Conservation (phyloP, 805 yeast genomes). For the Barnettozyma pratensis region DNA sequence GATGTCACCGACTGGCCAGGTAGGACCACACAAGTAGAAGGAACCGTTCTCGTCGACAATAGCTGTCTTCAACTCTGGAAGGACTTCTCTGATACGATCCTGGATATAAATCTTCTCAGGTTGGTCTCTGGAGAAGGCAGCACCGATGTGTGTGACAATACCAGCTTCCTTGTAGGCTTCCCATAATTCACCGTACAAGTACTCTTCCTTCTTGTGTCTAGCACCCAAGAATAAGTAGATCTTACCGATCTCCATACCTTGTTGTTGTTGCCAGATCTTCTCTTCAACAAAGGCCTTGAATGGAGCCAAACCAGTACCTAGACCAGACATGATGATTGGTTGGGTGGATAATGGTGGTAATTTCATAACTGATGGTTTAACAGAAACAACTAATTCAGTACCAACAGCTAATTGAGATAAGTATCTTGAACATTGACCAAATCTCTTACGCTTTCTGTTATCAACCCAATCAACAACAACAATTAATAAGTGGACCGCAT, state of each 20-base stretch:
- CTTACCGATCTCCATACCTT: slow-evolving; percentile 86
- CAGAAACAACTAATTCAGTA: slow-evolving; percentile 84
- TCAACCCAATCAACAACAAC: slow-evolving; percentile 97
- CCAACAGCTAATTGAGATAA: slow-evolving; percentile 77
- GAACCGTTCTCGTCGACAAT: slow-evolving; percentile 76
- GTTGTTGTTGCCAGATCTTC: slow-evolving; percentile 86
- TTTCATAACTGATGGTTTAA: slow-evolving; percentile 96
- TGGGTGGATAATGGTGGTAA: slow-evolving; percentile 81
- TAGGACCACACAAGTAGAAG: slow-evolving; percentile 96
- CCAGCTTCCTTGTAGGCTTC: slow-evolving; percentile 95
- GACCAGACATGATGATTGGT: slow-evolving; percentile 94
- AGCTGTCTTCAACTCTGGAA: slow-evolving; percentile 71
- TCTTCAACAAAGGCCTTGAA: slow-evolving; percentile 97
- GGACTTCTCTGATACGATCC: slow-evolving; percentile 79
- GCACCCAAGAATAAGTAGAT: slow-evolving; percentile 87
- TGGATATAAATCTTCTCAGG: slow-evolving; percentile 92
- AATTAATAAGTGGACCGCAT: slow-evolving; percentile 83
- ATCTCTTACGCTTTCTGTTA: slow-evolving; percentile 76
- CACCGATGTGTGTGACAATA: slow-evolving; percentile 88
- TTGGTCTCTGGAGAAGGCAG: slow-evolving; percentile 97
- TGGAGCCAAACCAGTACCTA: slow-evolving; percentile 97
- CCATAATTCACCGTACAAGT: slow-evolving; percentile 94
- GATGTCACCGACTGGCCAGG: slow-evolving; percentile 98
- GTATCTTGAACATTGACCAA: slow-evolving; percentile 91
- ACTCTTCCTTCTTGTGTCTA: slow-evolving; percentile 92